Evolutionary conservation across 1,284 basidiomycete genomes (phyloP).

Genomic region (Cryptococcus maquisensis): DNA sequence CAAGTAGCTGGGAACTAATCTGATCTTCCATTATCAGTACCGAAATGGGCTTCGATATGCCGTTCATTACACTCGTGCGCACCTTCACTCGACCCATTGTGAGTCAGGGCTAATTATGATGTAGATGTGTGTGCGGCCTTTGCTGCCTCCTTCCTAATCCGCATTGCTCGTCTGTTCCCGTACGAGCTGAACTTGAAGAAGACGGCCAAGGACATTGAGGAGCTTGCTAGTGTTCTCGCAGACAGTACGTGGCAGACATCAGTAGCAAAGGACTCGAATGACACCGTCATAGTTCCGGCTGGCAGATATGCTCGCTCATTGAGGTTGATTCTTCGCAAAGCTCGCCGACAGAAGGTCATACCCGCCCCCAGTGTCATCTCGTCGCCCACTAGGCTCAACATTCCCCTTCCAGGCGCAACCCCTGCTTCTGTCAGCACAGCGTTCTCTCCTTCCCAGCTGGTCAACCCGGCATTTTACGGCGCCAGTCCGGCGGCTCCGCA

Average conservation of each 20-base stretch:
- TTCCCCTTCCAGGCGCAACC: constrained; percentile 13
- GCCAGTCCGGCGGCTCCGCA: constrained; percentile 5
- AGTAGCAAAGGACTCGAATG: not conserved
- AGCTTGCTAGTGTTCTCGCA: constrained; percentile 66
- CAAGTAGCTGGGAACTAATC: no score
- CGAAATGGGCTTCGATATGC: constrained; percentile 83
- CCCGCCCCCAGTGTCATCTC: constrained; percentile 44
- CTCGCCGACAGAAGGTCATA: constrained; percentile 62
- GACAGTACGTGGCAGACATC: constrained; percentile 56
- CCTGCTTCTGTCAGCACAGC: constrained; percentile 3
- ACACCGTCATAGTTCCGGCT: constrained; percentile 64
- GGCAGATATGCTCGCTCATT: constrained; percentile 83
- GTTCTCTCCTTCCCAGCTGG: constrained; percentile 25
- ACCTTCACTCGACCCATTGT: constrained; percentile 51
- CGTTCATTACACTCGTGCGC: constrained; percentile 51
- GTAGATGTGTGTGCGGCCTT: constrained; percentile 86
- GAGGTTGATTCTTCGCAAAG: constrained; percentile 77
- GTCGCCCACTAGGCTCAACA: constrained; percentile 28
- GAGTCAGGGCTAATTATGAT: not conserved
- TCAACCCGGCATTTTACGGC: constrained; percentile 19
- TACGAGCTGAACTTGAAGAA: constrained; percentile 72
- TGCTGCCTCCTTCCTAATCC: constrained; percentile 79
- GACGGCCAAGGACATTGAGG: constrained; percentile 72
- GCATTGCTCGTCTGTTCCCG: constrained; percentile 79
- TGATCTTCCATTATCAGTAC: constrained; percentile 52